A percentile compares a stretch with the other conserved stretches of the same genome.
phyloP scores from a whole-genome alignment of 2,329 filamentous ascomycete genomes.

The Penicillium sp. region DNA sequence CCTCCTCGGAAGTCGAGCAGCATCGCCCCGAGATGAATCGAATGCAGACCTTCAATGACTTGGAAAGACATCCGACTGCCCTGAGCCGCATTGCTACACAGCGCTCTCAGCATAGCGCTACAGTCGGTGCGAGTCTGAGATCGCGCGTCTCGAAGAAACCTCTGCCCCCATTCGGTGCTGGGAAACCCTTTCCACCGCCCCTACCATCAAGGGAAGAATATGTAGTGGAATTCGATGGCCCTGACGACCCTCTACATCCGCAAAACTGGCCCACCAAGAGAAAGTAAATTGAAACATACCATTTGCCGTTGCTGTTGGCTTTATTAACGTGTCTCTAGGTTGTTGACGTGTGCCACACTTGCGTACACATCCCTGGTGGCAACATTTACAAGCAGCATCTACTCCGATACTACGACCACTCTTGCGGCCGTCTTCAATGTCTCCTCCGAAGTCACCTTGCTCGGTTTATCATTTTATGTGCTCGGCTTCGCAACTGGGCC shows the following conservation, averaged over 20 bases:
- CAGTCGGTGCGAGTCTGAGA: constrained; percentile 35
- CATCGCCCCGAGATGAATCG: constrained; percentile 25
- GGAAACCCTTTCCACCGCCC: constrained; percentile 54
- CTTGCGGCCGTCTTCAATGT: constrained; percentile 60
- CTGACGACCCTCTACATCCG: constrained; percentile 76
- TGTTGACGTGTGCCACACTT: constrained; percentile 26
- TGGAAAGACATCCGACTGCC: constrained; percentile 37
- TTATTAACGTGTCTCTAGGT: constrained; percentile 14
- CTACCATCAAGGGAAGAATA: constrained; percentile 57
- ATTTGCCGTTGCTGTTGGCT: neutral
- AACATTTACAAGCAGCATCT: constrained; percentile 61
- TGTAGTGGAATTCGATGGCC: constrained; percentile 73
- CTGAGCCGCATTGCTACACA: constrained; percentile 40
- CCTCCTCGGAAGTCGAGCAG: constrained; percentile 20
- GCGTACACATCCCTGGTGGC: constrained; percentile 52
- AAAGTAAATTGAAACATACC: constrained; percentile 54
- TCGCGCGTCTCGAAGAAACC: constrained; percentile 28
- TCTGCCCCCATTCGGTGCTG: constrained; percentile 46
- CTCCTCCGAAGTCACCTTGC: constrained; percentile 35
- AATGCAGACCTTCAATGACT: constrained; percentile 30
- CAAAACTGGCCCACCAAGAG: constrained; percentile 81
- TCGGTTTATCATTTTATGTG: constrained; percentile 42
- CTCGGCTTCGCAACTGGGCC: constrained; percentile 49
- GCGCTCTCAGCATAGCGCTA: constrained; percentile 39
- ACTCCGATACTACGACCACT: constrained; percentile 60